phyloP scores from a whole-genome alignment of 441 rosid species.

The Bruguiera hainesii region DNA sequence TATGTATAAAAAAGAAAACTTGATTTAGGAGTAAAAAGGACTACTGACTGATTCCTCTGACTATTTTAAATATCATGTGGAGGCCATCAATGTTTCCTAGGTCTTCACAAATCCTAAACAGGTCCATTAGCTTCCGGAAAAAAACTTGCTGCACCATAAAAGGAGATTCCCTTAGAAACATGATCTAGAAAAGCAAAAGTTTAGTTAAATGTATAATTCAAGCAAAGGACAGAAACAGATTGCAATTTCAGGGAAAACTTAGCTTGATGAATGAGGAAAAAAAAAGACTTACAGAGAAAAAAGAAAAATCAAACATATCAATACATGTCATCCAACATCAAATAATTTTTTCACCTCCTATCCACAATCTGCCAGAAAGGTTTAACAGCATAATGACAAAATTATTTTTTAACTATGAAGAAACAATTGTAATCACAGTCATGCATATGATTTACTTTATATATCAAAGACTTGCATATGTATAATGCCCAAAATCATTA shows the following conservation, averaged over 20 bases:
- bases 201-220: background rate
- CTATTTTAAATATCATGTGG: slow-evolving; percentile 89
- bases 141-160: slow-evolving; percentile 73
- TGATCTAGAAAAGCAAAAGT: background rate
- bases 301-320: background rate
- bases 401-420: too few relatives aligned
- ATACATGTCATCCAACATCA: background rate
- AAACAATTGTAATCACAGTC: too few relatives aligned
- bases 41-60: slow-evolving; percentile 89
- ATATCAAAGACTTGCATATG: too few relatives aligned
- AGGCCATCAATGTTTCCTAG: slow-evolving; percentile 85
- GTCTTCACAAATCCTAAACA: slow-evolving; percentile 90
- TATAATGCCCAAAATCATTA: too few relatives aligned
- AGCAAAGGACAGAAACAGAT: too few relatives aligned
- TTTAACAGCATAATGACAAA: background rate
- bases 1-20: slow-evolving; percentile 1
- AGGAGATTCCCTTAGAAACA: slow-evolving; percentile 18
- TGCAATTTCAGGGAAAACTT: too few relatives aligned
- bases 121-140: slow-evolving; percentile 79
- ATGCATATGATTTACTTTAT: too few relatives aligned
- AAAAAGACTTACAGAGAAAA: background rate
- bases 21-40: slow-evolving; percentile 4
- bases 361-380: background rate
- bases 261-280: too few relatives aligned
- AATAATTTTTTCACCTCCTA: background rate